Evolutionary conservation across 495 filamentous ascomycete species (phyloP).

Genomic region (Alectoria sarmentosa): DNA sequence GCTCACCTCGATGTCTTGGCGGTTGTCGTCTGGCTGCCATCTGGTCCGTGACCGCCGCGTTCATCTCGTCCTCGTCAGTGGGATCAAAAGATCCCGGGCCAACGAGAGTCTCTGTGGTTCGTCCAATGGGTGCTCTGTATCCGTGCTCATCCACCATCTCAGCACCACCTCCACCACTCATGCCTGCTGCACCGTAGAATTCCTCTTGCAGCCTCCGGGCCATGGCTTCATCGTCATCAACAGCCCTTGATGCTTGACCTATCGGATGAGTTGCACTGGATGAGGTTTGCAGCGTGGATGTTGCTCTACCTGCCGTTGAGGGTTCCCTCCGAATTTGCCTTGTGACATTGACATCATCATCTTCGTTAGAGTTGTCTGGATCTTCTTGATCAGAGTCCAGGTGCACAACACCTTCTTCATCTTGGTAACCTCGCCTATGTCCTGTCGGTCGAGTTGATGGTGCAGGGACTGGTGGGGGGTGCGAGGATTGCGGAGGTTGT

Average conservation of each 20-base stretch:
- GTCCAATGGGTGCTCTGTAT: slow-evolving; percentile 83
- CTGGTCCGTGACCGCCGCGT: slow-evolving; percentile 59
- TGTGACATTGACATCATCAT: slow-evolving; percentile 10
- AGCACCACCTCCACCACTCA: slow-evolving; percentile 25
- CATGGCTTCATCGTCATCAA: slow-evolving; percentile 89
- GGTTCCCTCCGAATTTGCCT: slow-evolving; percentile 3
- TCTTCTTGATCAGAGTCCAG: slow-evolving; percentile 59
- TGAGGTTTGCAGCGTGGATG: slow-evolving; percentile 20
- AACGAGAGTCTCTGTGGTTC: slow-evolving; percentile 85
- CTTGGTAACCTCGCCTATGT: slow-evolving; percentile 35
- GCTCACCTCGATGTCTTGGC: slow-evolving; percentile 38
- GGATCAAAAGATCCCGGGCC: slow-evolving; percentile 54
- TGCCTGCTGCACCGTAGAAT: slow-evolving; percentile 58
- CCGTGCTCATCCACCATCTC: slow-evolving; percentile 46
- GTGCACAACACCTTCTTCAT: slow-evolving; percentile 56
- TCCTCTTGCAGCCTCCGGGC: slow-evolving; percentile 87
- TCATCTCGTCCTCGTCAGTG: slow-evolving; percentile 51
- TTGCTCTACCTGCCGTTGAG: slow-evolving; percentile 9
- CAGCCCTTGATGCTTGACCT: not conserved
- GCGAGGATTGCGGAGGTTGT: slow-evolving; percentile 33
- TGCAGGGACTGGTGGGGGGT: slow-evolving; percentile 30
- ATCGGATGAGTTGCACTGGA: slow-evolving; percentile 21
- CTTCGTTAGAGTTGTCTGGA: slow-evolving; percentile 23
- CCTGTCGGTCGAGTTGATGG: slow-evolving; percentile 24
- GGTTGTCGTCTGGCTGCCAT: slow-evolving; percentile 47